Conservation (phyloP, 2,329 filamentous ascomycete genomes). For the Immersiporthe knoxdaviesiana region DNA sequence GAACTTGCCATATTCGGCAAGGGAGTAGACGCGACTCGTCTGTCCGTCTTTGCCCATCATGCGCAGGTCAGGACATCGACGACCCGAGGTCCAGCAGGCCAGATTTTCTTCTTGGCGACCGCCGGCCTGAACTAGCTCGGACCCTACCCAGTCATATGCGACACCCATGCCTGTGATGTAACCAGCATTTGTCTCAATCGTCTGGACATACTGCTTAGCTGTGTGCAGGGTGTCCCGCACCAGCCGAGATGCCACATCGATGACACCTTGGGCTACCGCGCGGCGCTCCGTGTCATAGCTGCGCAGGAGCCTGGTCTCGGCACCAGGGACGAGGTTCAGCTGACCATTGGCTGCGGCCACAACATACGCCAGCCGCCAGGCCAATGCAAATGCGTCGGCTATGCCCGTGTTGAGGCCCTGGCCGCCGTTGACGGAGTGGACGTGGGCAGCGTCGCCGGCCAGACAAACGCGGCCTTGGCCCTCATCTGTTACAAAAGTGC, state of each 20-base stretch:
- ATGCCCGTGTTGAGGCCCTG: constrained; percentile 63
- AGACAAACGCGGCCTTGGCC: constrained; percentile 54
- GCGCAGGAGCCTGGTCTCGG: constrained; percentile 38
- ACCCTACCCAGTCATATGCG: background rate
- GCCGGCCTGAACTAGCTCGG: background rate
- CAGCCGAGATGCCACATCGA: constrained; percentile 50
- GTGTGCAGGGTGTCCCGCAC: constrained; percentile 49
- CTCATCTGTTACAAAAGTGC: constrained; percentile 44
- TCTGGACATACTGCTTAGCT: constrained; percentile 50
- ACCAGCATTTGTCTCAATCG: constrained; percentile 51
- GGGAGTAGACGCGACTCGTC: constrained; percentile 22
- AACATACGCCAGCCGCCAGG: constrained; percentile 51
- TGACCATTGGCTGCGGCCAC: constrained; percentile 6
- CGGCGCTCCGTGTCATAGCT: constrained; percentile 51
- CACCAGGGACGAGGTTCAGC: constrained; percentile 31
- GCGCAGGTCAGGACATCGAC: background rate
- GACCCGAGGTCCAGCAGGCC: background rate
- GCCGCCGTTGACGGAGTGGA: constrained; percentile 58
- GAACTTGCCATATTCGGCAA: constrained; percentile 16
- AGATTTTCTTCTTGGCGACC: constrained; percentile 2
- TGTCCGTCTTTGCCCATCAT: background rate
- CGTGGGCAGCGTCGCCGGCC: constrained; percentile 62
- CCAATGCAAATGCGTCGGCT: constrained; percentile 56
- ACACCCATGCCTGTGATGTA: constrained; percentile 48
- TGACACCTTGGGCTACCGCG: constrained; percentile 48